A percentile compares a stretch with the other conserved stretches of the same genome.
Evolutionary conservation across 768 basidiomycete species (phyloP).

Genomic region (Mycena haematopus): DNA sequence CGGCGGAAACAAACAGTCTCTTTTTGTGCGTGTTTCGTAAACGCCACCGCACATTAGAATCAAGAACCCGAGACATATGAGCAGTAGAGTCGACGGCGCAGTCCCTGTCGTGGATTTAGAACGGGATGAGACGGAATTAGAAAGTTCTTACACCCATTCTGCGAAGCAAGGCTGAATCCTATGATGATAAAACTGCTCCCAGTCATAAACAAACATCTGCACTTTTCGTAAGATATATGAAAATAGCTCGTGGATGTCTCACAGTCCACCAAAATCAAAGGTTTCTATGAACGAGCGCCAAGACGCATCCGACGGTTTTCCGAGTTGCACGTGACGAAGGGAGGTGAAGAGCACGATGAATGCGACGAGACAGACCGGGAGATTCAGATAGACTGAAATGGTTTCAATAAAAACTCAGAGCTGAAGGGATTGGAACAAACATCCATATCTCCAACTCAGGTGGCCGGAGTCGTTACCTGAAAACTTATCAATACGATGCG

Average conservation of each 20-base stretch:
- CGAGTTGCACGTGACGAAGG: constrained; percentile 62
- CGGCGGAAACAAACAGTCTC: constrained; percentile 77
- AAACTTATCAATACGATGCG: constrained; percentile 29
- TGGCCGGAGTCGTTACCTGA: constrained; percentile 41
- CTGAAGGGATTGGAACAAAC: constrained; percentile 52
- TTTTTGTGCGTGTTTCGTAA: constrained; percentile 70
- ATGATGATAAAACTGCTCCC: constrained; percentile 78
- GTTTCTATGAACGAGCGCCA: constrained; percentile 59
- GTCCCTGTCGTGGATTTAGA: constrained; percentile 56
- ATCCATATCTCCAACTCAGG: constrained; percentile 85
- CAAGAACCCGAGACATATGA: constrained; percentile 61
- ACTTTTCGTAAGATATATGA: constrained; percentile 30
- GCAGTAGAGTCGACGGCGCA: constrained; percentile 61
- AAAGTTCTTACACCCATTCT: constrained; percentile 66
- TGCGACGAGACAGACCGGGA: constrained; percentile 73
- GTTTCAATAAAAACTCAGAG: constrained; percentile 24
- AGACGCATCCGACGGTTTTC: constrained; percentile 53
- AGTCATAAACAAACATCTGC: constrained; percentile 73
- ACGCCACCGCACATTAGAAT: constrained; percentile 64
- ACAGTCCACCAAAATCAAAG: constrained; percentile 86
- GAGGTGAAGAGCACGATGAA: constrained; percentile 62
- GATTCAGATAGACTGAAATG: constrained; percentile 77
- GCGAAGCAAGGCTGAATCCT: constrained; percentile 79
- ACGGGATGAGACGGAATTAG: constrained; percentile 9
- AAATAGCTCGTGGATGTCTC: constrained; percentile 36